A percentile compares a stretch with the other conserved stretches of the same genome.
These are phyloP conservation scores for Aspergillus puulaauensis DNA, from an alignment of 2,329 filamentous ascomycete species.

Conservation along the genomic window DNA sequence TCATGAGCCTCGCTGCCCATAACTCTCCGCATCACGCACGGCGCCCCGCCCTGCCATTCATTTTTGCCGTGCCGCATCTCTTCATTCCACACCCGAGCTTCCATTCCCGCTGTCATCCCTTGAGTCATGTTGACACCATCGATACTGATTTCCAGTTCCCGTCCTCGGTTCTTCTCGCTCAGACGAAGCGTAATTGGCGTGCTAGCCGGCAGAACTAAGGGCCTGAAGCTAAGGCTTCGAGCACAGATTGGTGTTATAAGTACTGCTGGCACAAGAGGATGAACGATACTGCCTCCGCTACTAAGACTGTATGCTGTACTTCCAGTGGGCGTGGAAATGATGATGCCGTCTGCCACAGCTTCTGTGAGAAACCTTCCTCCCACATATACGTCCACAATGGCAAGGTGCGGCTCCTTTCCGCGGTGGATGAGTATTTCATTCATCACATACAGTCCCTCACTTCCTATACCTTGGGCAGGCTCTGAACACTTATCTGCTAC, in stretches of 20 bases:
- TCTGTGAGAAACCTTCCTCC: slow-evolving; percentile 88
- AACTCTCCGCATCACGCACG: slow-evolving; percentile 75
- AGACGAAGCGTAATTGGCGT: slow-evolving; percentile 79
- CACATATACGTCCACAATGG: slow-evolving; percentile 87
- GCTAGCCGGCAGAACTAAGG: slow-evolving; percentile 82
- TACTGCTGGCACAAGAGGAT: slow-evolving; percentile 84
- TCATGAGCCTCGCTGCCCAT: slow-evolving; percentile 65
- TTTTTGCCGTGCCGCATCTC: slow-evolving; percentile 59
- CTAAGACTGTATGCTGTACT: slow-evolving; percentile 95
- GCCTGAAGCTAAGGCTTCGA: slow-evolving; percentile 85
- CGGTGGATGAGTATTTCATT: slow-evolving; percentile 95
- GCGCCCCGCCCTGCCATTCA: slow-evolving; percentile 75
- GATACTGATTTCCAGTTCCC: slow-evolving; percentile 76
- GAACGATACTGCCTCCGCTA: slow-evolving; percentile 87
- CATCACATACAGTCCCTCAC: slow-evolving; percentile 66
- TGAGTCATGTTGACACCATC: slow-evolving; percentile 68
- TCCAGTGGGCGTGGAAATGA: slow-evolving; percentile 89
- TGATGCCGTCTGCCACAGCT: slow-evolving; percentile 91
- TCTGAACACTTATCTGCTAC: slow-evolving; percentile 50
- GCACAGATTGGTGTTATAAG: slow-evolving; percentile 94
- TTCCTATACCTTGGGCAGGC: slow-evolving; percentile 29
- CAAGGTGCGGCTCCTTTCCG: slow-evolving; percentile 83
- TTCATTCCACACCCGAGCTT: slow-evolving; percentile 87
- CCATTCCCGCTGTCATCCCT: slow-evolving; percentile 71
- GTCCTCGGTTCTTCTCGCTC: slow-evolving; percentile 74